These are phyloP conservation scores for Yamagishiella unicocca DNA, from an alignment of 139 green algal species.

Conservation along the genomic window DNA sequence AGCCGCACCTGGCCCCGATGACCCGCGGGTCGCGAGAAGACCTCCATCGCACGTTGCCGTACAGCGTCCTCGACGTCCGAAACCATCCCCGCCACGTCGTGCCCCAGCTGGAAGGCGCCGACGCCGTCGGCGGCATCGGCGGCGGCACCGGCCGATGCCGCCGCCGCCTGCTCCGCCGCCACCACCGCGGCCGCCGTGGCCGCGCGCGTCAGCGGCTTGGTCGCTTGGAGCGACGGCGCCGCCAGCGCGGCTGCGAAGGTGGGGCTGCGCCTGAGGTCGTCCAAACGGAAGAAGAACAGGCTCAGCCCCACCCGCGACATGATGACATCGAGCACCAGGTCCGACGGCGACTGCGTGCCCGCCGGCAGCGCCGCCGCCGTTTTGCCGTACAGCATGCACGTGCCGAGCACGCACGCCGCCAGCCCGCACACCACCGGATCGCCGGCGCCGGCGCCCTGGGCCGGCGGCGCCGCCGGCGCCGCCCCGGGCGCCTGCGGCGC, in stretches of 20 bases:
- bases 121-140: background rate
- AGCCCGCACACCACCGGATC: constrained; percentile 61
- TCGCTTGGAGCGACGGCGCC: constrained; percentile 29
- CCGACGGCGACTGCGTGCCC: constrained; percentile 17
- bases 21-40: constrained; percentile 37
- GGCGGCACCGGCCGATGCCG: background rate
- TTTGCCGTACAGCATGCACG: constrained; percentile 72
- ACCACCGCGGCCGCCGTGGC: constrained; percentile 54
- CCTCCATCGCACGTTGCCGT: constrained; percentile 51
- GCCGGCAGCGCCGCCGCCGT: constrained; percentile 37
- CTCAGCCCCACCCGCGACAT: constrained; percentile 61
- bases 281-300: constrained; percentile 62
- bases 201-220: constrained; percentile 62
- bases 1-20: background rate
- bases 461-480: background rate
- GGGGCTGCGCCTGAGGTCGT: constrained; percentile 58
- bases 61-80: constrained; percentile 53
- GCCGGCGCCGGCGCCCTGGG: background rate
- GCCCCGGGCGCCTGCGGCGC: background rate
- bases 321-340: constrained; percentile 72
- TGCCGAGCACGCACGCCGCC: constrained; percentile 77
- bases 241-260: constrained; percentile 47
- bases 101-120: constrained; percentile 25
- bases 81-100: constrained; percentile 55
- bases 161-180: constrained; percentile 11